Conservation (phyloP, 2,329 filamentous ascomycete species). For the Aureobasidium pullulans region DNA sequence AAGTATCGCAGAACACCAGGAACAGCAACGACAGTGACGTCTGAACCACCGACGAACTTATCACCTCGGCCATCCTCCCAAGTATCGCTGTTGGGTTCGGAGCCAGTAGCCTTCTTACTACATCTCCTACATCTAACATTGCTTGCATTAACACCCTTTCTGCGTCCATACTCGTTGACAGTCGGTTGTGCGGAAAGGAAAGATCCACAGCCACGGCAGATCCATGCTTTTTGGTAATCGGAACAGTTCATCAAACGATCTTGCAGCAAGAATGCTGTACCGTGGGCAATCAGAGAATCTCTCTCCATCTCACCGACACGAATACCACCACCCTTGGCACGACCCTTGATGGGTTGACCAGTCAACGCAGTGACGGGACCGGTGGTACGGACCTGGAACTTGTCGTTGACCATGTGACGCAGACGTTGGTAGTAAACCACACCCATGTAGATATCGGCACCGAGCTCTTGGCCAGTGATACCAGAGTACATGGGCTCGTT, state of each 20-base stretch:
- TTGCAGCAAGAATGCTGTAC: conserved; percentile 88
- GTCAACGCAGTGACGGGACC: conserved; percentile 85
- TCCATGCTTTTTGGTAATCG: conserved; percentile 82
- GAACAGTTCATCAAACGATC: conserved; percentile 96
- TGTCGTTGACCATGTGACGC: conserved; percentile 99
- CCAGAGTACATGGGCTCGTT: conserved; percentile 99
- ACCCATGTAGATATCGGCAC: conserved; percentile 91
- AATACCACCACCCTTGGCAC: conserved; percentile 95
- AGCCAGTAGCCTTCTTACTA: conserved; percentile 23
- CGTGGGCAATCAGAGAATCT: conserved; percentile 89
- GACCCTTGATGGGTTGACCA: conserved; percentile 92
- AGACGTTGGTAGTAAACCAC: conserved; percentile 98
- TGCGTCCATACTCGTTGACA: conserved; percentile 40
- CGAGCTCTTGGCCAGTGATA: conserved; percentile 89
- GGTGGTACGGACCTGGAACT: conserved; percentile 95
- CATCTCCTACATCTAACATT: conserved; percentile 30
- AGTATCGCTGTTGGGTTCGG: conserved; percentile 44
- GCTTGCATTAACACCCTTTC: conserved; percentile 21
- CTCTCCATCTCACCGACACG: conserved; percentile 99
- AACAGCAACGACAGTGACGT: conserved; percentile 86
- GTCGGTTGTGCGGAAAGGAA: conserved; percentile 84
- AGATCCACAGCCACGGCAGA: conserved; percentile 81
- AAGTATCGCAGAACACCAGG: conserved; percentile 88
- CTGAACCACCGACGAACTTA: conserved; percentile 78
- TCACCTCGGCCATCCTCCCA: conserved; percentile 90